A percentile compares a stretch with the other conserved stretches of the same genome.
These are phyloP conservation scores for Podospora fimiseda DNA, from an alignment of 495 filamentous ascomycete genomes.

Conservation along the genomic window DNA sequence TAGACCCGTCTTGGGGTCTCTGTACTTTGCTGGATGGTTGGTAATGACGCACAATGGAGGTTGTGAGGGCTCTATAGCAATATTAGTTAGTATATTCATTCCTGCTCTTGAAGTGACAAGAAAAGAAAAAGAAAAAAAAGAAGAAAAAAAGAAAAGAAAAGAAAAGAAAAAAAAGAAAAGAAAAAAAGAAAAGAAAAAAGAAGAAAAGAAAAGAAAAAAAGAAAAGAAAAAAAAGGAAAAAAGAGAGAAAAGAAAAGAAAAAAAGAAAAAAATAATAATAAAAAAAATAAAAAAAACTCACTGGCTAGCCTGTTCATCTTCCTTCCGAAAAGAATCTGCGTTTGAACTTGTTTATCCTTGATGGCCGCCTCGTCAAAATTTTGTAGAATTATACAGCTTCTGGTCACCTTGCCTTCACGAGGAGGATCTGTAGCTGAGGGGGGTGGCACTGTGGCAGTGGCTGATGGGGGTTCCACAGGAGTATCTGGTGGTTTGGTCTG, in stretches of 20 bases:
- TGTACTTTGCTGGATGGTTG: conserved; percentile 66
- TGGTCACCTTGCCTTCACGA: conserved; percentile 33
- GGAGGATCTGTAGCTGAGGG: conserved; percentile 13
- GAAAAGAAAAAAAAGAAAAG: too few relatives aligned
- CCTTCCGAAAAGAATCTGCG: conserved; percentile 45
- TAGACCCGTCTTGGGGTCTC: conserved; percentile 69
- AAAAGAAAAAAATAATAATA: too few relatives aligned
- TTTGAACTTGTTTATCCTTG: conserved; percentile 49
- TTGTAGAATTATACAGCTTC: conserved; percentile 50
- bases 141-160: too few relatives aligned
- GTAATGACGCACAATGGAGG: conserved; percentile 68
- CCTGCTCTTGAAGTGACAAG: too few relatives aligned
- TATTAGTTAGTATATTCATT: too few relatives aligned
- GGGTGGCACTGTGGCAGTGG: conserved; percentile 15
- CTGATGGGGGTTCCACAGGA: conserved; percentile 1
- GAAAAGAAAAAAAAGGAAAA: too few relatives aligned
- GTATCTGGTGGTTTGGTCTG: conserved; percentile 8
- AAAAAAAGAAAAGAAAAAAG: too few relatives aligned
- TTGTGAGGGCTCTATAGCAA: conserved; percentile 37
- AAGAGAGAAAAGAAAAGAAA: too few relatives aligned
- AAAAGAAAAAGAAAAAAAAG: too few relatives aligned
- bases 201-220: too few relatives aligned
- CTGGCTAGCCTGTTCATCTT: conserved; percentile 49
- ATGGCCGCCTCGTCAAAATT: conserved; percentile 50
- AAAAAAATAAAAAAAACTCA: conserved; percentile 23